These are phyloP conservation scores for Tetragonia tetragonoides DNA, from an alignment of 148 eudicot genomes.

Conservation along the genomic window DNA sequence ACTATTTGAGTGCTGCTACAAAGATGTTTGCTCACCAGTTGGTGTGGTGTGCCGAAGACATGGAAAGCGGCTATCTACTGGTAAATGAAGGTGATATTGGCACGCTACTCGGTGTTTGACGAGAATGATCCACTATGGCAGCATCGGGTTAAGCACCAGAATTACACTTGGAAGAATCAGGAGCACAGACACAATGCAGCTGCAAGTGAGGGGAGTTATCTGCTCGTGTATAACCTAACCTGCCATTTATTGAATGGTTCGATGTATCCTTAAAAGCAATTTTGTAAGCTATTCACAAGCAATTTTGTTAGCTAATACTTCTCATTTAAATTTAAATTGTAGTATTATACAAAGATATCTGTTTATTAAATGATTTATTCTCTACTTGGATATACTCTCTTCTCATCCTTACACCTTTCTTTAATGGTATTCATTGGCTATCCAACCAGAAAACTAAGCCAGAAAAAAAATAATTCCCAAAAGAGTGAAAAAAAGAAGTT, in stretches of 20 bases:
- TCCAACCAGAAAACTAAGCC: too few species aligned
- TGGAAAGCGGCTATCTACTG: not conserved
- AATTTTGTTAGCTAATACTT: not conserved
- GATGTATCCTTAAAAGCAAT: not conserved
- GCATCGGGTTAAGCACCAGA: not conserved
- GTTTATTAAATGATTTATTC: not conserved
- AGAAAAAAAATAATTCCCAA: too few species aligned
- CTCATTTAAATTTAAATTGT: not conserved
- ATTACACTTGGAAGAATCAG: not conserved
- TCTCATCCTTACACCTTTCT: not conserved
- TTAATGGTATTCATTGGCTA: too few species aligned
- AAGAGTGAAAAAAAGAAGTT: too few species aligned
- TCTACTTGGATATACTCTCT: not conserved
- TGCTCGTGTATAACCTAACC: not conserved
- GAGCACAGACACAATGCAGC: not conserved
- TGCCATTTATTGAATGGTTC: not conserved
- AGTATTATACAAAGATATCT: not conserved
- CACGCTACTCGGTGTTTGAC: too few species aligned
- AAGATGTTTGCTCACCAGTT: not conserved
- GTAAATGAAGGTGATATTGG: too few species aligned
- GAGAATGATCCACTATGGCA: not conserved
- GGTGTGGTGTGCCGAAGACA: not conserved
- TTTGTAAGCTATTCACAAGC: not conserved
- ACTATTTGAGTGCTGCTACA: not conserved
- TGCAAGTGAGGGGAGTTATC: not conserved